Conservation (phyloP, 257 asterid species). For the Solanum dulcamara region DNA sequence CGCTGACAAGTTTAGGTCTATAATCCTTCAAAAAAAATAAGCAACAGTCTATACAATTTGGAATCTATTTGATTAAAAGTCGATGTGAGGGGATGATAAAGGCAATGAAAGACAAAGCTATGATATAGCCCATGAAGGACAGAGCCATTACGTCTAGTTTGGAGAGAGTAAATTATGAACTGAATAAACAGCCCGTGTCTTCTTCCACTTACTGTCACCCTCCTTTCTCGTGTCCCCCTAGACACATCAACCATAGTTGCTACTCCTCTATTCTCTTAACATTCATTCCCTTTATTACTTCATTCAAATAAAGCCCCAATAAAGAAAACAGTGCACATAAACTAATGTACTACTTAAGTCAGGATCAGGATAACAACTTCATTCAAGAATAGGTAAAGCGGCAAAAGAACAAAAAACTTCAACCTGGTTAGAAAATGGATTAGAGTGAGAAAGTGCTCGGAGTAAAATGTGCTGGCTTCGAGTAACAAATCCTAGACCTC, state of each 20-base stretch:
- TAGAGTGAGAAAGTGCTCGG: background rate
- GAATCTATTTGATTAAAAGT: background rate
- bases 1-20: background rate
- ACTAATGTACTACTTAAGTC: background rate
- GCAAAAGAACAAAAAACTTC: background rate
- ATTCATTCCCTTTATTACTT: background rate
- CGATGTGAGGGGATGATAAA: background rate
- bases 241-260: background rate
- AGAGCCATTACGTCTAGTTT: background rate
- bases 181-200: background rate
- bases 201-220: background rate
- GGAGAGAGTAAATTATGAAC: background rate
- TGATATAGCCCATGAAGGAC: background rate
- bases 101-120: background rate
- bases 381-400: background rate
- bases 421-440: background rate
- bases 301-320: background rate
- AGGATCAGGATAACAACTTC: background rate
- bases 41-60: background rate
- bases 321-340: background rate
- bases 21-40: background rate
- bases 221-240: background rate
- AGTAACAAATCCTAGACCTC: background rate
- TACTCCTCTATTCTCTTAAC: background rate
- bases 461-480: background rate